A percentile compares a stretch with the other conserved stretches of the same genome.
phyloP scores from a whole-genome alignment of 176 grass and related monocot species.

The Elymus sibiricus region DNA sequence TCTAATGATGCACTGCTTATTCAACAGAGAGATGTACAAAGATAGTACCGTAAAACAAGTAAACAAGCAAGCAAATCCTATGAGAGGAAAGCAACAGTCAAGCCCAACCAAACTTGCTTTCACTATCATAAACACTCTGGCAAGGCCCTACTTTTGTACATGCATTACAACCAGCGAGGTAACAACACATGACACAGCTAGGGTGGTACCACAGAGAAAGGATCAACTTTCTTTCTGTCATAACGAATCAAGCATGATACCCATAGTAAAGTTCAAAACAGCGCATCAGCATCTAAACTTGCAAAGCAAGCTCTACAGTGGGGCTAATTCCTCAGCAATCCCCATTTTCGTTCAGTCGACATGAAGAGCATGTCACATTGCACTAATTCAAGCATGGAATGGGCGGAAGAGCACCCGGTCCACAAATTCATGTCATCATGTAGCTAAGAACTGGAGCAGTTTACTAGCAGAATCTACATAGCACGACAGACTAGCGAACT shows the following conservation, averaged over 20 bases:
- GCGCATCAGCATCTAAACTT: conserved; percentile 29
- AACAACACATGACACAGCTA: conserved; percentile 10
- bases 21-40: not conserved
- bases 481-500: not conserved
- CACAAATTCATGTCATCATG: not conserved
- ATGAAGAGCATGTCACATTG: not conserved
- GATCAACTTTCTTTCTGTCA: conserved; percentile 14
- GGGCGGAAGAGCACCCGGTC: not conserved
- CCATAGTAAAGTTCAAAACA: conserved; percentile 23
- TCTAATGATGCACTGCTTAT: not conserved
- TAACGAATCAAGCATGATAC: conserved; percentile 30
- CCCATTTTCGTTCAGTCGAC: not conserved
- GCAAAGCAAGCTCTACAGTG: conserved; percentile 1
- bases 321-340: not conserved
- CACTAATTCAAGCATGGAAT: conserved; percentile 6
- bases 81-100: conserved; percentile 34
- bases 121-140: conserved; percentile 40
- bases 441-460: conserved; percentile 4
- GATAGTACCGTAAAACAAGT: conserved; percentile 28
- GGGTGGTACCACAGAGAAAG: conserved; percentile 23
- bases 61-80: conserved; percentile 17
- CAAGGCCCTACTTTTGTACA: conserved; percentile 38
- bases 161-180: conserved; percentile 1
- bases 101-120: conserved; percentile 47
- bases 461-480: conserved; percentile 4